Conservation (phyloP, 139 green algal species). For the Choricystis sp. region DNA sequence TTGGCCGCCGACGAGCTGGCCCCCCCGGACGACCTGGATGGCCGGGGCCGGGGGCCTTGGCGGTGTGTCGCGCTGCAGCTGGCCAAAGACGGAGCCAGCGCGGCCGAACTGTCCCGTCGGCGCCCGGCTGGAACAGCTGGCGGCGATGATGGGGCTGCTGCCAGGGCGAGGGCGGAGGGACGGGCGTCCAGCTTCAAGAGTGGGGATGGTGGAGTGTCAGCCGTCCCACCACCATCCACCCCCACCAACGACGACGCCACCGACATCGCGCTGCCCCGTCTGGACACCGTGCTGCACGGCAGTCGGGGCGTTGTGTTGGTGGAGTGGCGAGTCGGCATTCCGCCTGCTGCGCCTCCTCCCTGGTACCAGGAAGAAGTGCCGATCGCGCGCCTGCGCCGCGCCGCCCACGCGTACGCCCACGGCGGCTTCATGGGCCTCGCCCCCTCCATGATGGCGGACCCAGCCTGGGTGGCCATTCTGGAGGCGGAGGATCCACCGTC, state of each 20-base stretch:
- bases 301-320: neutral
- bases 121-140: too few relatives aligned
- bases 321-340: neutral
- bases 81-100: too few relatives aligned
- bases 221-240: too few relatives aligned
- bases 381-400: neutral
- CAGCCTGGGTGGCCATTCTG: conserved; percentile 12
- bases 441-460: conserved; percentile 14
- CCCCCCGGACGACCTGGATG: too few relatives aligned
- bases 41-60: too few relatives aligned
- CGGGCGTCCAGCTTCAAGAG: too few relatives aligned
- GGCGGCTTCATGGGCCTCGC: conserved; percentile 26
- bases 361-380: neutral
- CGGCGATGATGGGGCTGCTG: too few relatives aligned
- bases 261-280: neutral
- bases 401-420: conserved; percentile 21
- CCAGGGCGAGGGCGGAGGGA: too few relatives aligned
- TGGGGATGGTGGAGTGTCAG: too few relatives aligned
- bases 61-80: too few relatives aligned
- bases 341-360: neutral
- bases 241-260: neutral
- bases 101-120: too few relatives aligned
- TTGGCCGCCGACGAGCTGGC: neutral
- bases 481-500: conserved; percentile 4
- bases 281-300: neutral